Conservation (phyloP, 2,329 filamentous ascomycete species). For the Xylaria multiplex region DNA sequence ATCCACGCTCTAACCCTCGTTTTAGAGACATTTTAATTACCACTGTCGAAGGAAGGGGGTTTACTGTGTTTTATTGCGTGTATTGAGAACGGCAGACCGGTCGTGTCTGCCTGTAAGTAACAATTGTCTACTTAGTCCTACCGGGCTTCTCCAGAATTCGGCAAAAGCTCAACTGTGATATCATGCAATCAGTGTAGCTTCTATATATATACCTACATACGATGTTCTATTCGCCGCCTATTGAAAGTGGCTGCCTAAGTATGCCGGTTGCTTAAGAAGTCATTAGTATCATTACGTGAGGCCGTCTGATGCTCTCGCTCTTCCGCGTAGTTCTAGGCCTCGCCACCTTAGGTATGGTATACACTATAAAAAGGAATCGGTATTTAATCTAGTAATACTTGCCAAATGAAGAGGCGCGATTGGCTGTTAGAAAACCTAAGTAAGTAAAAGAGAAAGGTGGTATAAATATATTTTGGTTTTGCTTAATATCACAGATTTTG, state of each 20-base stretch:
- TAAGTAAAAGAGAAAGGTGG: too few species aligned
- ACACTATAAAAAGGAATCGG: too few species aligned
- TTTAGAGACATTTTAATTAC: constrained; percentile 28
- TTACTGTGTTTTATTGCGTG: background rate
- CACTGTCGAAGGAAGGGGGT: background rate
- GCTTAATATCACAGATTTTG: too few species aligned
- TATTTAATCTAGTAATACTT: too few species aligned
- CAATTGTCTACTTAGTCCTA: background rate
- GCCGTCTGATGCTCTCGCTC: too few species aligned
- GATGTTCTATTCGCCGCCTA: background rate
- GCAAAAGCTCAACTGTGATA: constrained; percentile 1
- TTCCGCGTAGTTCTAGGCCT: too few species aligned
- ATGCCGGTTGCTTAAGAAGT: background rate
- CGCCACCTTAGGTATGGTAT: too few species aligned
- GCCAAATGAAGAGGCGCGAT: too few species aligned
- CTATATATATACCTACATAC: background rate
- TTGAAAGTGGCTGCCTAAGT: constrained; percentile 6
- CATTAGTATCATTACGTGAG: background rate
- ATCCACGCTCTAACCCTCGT: constrained; percentile 30
- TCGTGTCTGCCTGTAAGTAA: background rate
- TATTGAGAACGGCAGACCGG: background rate
- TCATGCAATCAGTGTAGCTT: background rate
- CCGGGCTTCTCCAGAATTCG: background rate
- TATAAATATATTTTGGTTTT: too few species aligned
- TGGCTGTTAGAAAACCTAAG: too few species aligned